Base-by-base conservation (phyloP, 1,284 basidiomycete genomes). In the Rhodotorula sp. region DNA sequence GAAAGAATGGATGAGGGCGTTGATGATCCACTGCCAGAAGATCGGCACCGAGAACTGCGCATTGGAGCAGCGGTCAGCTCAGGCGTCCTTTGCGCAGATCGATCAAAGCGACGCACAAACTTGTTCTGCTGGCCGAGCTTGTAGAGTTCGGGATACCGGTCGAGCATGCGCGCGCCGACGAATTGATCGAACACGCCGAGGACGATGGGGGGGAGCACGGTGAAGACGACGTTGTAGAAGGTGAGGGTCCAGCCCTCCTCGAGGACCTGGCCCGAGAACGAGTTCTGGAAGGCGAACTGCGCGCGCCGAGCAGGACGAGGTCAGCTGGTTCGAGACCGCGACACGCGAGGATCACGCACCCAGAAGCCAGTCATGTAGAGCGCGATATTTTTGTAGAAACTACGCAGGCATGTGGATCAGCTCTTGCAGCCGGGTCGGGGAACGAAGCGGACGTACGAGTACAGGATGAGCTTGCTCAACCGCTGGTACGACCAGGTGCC, bases 241-340 rank as follows among this genome's bases (percentile, higher is more conserved):
- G 83, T 96, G 79, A 99, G 88, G 9, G 96, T 97, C 97, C 97
- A 99, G 27, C 93, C 97, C 83, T 99, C 97, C 81, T 95, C 97
- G 61, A 93, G 91, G 75, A 98, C 95, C 82, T 99, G 96, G 27
- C 96, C 97, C 3, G 95, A 98, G 83, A 98, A 99, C 80, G 94
- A 96, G 85, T 97, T 97, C 86, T 94, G 91, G 86, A 97, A 95
- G 54, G 97, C 97, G 82, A 90, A 99, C 96, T 95, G 59, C 55
- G 23, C 42, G 64, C 25, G 13, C 19, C 44, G 25, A 48, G 41
- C 13, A 21, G 10, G 42, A 14, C 4, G 34, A 17, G 17, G n/a
- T 46, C 3, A 45, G 23, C 23, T 46, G 45, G 17, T 4, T 16
- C 3, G 8, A 2, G 46, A 16, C 9, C 12, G 4, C 9, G 16